Evolutionary conservation across 148 eudicot genomes (phyloP).

Genomic region (Chenopodium album): DNA sequence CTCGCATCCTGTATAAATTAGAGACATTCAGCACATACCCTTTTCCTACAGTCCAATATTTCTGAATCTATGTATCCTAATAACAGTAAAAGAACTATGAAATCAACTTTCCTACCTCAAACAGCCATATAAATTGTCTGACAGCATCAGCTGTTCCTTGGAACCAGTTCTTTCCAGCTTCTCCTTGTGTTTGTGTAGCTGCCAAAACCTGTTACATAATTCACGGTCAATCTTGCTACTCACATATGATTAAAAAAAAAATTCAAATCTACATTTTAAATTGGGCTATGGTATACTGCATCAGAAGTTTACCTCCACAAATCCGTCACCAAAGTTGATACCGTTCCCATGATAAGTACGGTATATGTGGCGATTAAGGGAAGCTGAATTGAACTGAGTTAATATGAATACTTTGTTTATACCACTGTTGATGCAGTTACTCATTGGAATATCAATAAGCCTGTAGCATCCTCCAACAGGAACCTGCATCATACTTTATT

Average conservation of each 20-base stretch:
- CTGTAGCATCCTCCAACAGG: constrained; percentile 93
- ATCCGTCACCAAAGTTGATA: constrained; percentile 90
- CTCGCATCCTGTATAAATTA: constrained; percentile 62
- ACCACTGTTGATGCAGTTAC: constrained; percentile 95
- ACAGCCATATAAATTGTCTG: constrained; percentile 83
- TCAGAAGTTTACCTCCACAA: constrained; percentile 64
- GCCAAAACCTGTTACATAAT: constrained; percentile 67
- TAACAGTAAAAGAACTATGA: not conserved
- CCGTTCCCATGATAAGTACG: constrained; percentile 91
- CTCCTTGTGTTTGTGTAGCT: constrained; percentile 93
- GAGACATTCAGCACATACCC: not conserved
- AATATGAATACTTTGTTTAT: constrained; percentile 80
- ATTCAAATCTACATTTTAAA: not conserved
- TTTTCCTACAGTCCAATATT: not conserved
- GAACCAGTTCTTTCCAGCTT: constrained; percentile 91
- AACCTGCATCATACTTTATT: constrained; percentile 53
- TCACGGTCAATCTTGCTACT: not conserved
- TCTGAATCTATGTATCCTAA: not conserved
- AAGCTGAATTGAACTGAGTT: constrained; percentile 93
- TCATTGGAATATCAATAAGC: constrained; percentile 98
- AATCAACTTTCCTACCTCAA: constrained; percentile 52
- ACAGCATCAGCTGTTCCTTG: constrained; percentile 99
- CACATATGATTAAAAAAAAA: not conserved
- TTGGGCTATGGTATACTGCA: not conserved
- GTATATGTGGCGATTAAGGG: constrained; percentile 87